Percentiles rank a stretch among this genome's conserved stretches.
Conservation (phyloP, 2,329 filamentous ascomycete species). For the Aureobasidium sp. region DNA sequence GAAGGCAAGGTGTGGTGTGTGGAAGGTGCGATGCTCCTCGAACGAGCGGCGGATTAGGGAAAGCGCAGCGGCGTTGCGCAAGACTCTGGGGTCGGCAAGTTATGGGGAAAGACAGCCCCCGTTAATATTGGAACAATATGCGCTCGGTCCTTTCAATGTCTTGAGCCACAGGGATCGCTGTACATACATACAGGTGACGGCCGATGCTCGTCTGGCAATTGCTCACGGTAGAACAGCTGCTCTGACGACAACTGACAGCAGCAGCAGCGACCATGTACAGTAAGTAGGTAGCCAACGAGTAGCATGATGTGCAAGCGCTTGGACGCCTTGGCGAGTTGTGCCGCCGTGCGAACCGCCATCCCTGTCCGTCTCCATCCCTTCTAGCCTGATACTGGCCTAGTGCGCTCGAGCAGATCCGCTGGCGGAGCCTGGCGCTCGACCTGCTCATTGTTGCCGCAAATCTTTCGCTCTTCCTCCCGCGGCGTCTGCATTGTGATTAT, state of each 20-base stretch:
- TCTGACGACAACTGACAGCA: conserved; percentile 7
- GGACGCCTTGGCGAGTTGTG: conserved; percentile 8
- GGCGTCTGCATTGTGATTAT: conserved; percentile 12
- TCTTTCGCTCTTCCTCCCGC: background rate
- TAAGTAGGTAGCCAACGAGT: conserved; percentile 6
- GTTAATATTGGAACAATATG: conserved; percentile 14
- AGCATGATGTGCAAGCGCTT: conserved; percentile 17
- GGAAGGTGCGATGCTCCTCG: conserved; percentile 4
- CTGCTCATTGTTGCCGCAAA: background rate
- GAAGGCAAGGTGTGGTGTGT: background rate
- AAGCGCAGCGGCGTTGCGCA: conserved; percentile 13
- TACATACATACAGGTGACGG: background rate
- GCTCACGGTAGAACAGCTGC: conserved; percentile 2
- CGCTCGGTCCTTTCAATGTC: conserved; percentile 1
- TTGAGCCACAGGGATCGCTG: conserved; percentile 5
- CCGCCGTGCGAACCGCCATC: conserved; percentile 15
- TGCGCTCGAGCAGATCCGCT: conserved; percentile 10
- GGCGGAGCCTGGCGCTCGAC: conserved; percentile 9
- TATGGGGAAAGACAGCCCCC: conserved; percentile 15
- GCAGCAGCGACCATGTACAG: conserved; percentile 10
- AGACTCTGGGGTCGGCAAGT: conserved; percentile 13
- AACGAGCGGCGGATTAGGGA: conserved; percentile 6
- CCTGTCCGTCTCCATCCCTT: conserved; percentile 3
- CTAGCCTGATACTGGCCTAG: conserved; percentile 6
- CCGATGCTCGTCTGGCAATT: conserved; percentile 7